phyloP scores from a whole-genome alignment of 1,139 yeast genomes.

The Hanseniaspora gamundiae region DNA sequence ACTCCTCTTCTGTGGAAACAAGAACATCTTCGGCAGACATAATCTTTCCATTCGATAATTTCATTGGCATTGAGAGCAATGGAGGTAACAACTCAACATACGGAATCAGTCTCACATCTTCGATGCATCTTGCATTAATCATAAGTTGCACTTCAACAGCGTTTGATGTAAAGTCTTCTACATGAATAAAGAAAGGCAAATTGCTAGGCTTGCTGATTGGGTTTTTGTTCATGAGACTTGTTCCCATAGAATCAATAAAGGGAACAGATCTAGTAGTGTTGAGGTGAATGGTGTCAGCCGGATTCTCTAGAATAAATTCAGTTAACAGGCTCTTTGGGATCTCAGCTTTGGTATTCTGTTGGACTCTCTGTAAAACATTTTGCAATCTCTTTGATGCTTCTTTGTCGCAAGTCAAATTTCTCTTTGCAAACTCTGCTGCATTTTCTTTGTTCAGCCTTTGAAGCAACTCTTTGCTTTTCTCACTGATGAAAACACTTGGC shows the following conservation, averaged over 20 bases:
- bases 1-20: conserved; percentile 37
- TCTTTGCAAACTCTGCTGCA: conserved; percentile 49
- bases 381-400: conserved; percentile 55
- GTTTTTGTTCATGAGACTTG: conserved; percentile 18
- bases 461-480: conserved; percentile 59
- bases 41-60: conserved; percentile 43
- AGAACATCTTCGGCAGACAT: conserved; percentile 65
- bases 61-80: conserved; percentile 62
- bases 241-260: conserved; percentile 18
- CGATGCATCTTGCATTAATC: conserved; percentile 42
- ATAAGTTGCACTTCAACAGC: conserved; percentile 52
- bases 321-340: no score
- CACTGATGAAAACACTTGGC: conserved; percentile 44
- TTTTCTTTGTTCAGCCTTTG: conserved; percentile 45
- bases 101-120: conserved; percentile 36
- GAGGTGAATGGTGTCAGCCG: conserved; percentile 49
- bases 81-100: conserved; percentile 57
- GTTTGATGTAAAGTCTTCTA: conserved; percentile 59
- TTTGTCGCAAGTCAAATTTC: conserved; percentile 39
- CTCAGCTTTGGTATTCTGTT: conserved; percentile 49
- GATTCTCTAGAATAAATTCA: conserved; percentile 72
- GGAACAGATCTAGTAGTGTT: conserved; percentile 37
- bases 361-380: conserved; percentile 46
- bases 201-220: conserved; percentile 33
- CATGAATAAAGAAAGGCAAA: conserved; percentile 53